Percentiles rank a stretch among this genome's conserved stretches.
Conservation (phyloP, 352 stramenopile genomes). For the Globisporangium alternatum region DNA sequence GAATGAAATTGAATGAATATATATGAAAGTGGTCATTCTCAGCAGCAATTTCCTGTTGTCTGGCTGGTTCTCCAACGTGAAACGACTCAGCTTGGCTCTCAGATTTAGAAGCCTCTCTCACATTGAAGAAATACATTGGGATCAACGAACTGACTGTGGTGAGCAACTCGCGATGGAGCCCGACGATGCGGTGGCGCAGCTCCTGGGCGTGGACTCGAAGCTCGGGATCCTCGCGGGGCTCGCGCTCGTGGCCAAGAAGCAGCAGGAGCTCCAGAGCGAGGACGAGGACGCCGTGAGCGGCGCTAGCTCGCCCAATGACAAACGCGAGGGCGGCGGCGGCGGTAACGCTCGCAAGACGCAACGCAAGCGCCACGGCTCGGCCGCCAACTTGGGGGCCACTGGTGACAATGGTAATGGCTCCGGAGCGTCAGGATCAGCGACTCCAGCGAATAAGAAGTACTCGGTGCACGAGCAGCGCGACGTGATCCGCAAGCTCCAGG, state of each 20-base stretch:
- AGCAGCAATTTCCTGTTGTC: neutral
- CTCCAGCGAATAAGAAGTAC: conserved; percentile 27
- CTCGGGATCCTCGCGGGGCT: conserved; percentile 57
- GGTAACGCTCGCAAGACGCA: conserved; percentile 7
- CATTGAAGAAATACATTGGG: neutral
- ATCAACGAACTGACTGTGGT: neutral
- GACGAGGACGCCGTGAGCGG: conserved; percentile 26
- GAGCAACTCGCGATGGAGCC: neutral
- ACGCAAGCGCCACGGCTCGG: conserved; percentile 10
- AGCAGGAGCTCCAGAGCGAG: conserved; percentile 26
- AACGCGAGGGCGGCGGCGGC: conserved; percentile 6
- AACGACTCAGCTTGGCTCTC: neutral
- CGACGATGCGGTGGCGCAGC: conserved; percentile 26
- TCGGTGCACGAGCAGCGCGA: conserved; percentile 71
- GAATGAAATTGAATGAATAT: neutral
- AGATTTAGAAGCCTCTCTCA: neutral
- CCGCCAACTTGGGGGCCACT: neutral
- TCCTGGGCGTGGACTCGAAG: conserved; percentile 42
- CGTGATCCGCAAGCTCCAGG: conserved; percentile 67
- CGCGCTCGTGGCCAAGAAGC: conserved; percentile 34
- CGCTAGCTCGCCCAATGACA: conserved; percentile 4
- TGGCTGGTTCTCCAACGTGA: neutral
- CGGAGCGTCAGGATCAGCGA: neutral
- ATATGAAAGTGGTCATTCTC: neutral
- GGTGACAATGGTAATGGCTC: conserved; percentile 2